Conservation (phyloP, 768 basidiomycete species). For the Albatrellus ellisii region DNA sequence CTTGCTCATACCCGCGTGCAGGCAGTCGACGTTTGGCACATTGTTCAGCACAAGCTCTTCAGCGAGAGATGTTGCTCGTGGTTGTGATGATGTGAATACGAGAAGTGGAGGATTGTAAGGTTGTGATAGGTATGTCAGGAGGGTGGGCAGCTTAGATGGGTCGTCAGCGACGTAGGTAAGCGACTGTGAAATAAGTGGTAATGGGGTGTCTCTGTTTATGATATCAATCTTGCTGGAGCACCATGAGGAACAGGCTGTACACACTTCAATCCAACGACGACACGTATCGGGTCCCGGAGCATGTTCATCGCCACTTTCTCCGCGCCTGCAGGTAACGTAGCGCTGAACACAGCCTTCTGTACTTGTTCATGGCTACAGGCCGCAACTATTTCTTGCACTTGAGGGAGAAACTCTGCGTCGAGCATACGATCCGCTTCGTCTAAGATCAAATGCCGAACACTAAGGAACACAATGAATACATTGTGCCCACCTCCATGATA, state of each 20-base stretch:
- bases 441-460: slow-evolving; percentile 75
- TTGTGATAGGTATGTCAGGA: slow-evolving; percentile 65
- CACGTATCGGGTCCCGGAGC: slow-evolving; percentile 74
- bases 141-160: slow-evolving; percentile 83
- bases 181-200: slow-evolving; percentile 80
- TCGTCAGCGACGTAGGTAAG: slow-evolving; percentile 90
- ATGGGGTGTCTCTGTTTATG: slow-evolving; percentile 71
- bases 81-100: slow-evolving; percentile 84
- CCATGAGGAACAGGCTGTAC: slow-evolving; percentile 20
- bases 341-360: slow-evolving; percentile 88
- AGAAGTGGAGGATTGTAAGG: slow-evolving; percentile 87
- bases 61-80: slow-evolving; percentile 66
- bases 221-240: background rate
- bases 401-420: slow-evolving; percentile 77
- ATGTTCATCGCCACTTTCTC: slow-evolving; percentile 84
- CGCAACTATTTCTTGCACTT: slow-evolving; percentile 78
- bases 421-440: slow-evolving; percentile 91
- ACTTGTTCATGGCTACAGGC: slow-evolving; percentile 56
- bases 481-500: background rate
- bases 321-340: slow-evolving; percentile 80
- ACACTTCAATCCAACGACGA: slow-evolving; percentile 95
- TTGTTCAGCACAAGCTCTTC: slow-evolving; percentile 74
- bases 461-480: slow-evolving; percentile 20
- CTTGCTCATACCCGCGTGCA: slow-evolving; percentile 84
- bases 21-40: slow-evolving; percentile 70